Percentiles rank a stretch among this genome's conserved stretches.
Evolutionary conservation across 176 grass and related monocot species (phyloP).

Genomic region (Carex kokanica): DNA sequence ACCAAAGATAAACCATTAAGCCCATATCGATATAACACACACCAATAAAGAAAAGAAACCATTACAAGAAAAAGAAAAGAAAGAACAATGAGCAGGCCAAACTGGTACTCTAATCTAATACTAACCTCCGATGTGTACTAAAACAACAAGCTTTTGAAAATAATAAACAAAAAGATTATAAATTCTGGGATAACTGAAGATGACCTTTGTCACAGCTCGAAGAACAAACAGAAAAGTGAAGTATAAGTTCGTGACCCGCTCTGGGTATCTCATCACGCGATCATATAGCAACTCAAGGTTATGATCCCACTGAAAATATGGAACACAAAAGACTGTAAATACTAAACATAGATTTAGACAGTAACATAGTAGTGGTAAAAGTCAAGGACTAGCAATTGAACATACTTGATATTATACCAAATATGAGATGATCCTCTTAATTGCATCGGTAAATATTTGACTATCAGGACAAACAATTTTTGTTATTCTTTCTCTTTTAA

Average conservation of each 20-base stretch:
- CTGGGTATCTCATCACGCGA: constrained; percentile 78
- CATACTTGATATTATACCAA: not conserved
- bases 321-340: not conserved
- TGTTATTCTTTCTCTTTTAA: not conserved
- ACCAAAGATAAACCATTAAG: not conserved
- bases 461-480: not conserved
- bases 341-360: not conserved
- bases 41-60: not conserved
- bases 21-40: not conserved
- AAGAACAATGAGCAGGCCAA: not conserved
- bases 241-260: constrained; percentile 80
- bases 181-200: constrained; percentile 5
- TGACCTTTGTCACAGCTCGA: constrained; percentile 91
- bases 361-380: not conserved
- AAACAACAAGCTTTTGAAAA: not conserved
- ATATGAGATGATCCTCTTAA: not conserved
- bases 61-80: too few relatives aligned
- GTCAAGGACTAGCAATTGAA: not conserved
- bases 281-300: constrained; percentile 81
- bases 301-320: constrained; percentile 67
- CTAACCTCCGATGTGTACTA: not conserved
- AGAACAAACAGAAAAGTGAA: constrained; percentile 95
- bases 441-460: not conserved
- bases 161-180: not conserved
- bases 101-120: not conserved